Conservation (phyloP, 495 filamentous ascomycete species). For the Pyrenula aspistea region DNA sequence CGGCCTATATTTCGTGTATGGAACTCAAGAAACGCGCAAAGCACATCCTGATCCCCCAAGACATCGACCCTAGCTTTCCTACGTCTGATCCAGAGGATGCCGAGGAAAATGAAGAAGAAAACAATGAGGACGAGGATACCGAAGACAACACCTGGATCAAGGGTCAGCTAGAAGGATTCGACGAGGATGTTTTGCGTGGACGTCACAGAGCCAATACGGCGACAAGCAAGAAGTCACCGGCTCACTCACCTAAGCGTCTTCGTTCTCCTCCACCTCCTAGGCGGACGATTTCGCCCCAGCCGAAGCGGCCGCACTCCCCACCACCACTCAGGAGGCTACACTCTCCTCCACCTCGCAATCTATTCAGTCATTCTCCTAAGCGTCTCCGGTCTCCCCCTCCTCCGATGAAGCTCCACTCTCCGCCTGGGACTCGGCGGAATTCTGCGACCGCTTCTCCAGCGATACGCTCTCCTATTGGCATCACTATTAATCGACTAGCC, state of each 20-base stretch:
- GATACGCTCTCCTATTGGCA: constrained; percentile 15
- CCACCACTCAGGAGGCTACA: constrained; percentile 27
- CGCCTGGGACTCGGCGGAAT: constrained; percentile 16
- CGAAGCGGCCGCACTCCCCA: constrained; percentile 36
- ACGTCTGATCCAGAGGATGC: constrained; percentile 84
- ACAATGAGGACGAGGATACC: constrained; percentile 38
- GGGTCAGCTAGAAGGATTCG: constrained; percentile 7
- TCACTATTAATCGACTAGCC: constrained; percentile 47
- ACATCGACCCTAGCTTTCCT: constrained; percentile 95
- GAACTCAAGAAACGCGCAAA: constrained; percentile 71
- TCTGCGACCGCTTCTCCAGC: constrained; percentile 16
- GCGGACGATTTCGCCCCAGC: constrained; percentile 25
- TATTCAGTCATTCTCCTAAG: constrained; percentile 57
- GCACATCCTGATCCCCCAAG: constrained; percentile 70
- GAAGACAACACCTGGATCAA: neutral
- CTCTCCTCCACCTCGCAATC: constrained; percentile 53
- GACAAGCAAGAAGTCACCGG: constrained; percentile 13
- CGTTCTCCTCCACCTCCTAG: constrained; percentile 20
- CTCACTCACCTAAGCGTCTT: constrained; percentile 16
- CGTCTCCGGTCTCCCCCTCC: constrained; percentile 53
- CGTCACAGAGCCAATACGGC: neutral
- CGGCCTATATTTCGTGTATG: constrained; percentile 76
- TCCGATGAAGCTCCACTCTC: constrained; percentile 16
- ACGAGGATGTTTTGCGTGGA: constrained; percentile 26
- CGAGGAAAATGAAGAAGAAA: constrained; percentile 48